Evolutionary conservation across 768 basidiomycete species (phyloP).

Genomic region (Mycena vitilis): DNA sequence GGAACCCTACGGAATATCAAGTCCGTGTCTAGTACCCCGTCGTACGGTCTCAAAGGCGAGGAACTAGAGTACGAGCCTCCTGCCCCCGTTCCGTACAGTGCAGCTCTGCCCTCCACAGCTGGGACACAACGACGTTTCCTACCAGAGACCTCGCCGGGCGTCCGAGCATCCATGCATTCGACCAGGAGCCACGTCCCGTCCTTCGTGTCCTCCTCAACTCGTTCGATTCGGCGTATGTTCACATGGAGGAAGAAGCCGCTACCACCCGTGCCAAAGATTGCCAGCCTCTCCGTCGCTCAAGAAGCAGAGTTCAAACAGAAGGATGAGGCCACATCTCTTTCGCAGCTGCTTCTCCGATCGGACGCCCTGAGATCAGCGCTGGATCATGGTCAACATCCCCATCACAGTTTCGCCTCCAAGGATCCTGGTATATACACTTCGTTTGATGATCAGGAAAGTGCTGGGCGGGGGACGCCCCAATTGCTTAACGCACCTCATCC

Average conservation of each 20-base stretch:
- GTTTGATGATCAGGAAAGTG: slow-evolving; percentile 22
- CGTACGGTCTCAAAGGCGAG: slow-evolving; percentile 33
- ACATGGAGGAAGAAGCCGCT: slow-evolving; percentile 66
- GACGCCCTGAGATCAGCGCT: slow-evolving; percentile 60
- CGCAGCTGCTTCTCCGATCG: slow-evolving; percentile 64
- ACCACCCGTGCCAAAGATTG: slow-evolving; percentile 68
- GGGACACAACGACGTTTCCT: slow-evolving; percentile 37
- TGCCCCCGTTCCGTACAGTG: slow-evolving; percentile 35
- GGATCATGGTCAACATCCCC: slow-evolving; percentile 66
- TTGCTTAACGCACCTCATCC: neutral
- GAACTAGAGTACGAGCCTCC: slow-evolving; percentile 35
- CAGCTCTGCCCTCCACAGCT: slow-evolving; percentile 42
- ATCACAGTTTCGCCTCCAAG: slow-evolving; percentile 51
- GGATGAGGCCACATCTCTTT: slow-evolving; percentile 63
- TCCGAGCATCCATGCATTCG: slow-evolving; percentile 58
- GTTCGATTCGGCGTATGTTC: slow-evolving; percentile 51
- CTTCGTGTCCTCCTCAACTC: slow-evolving; percentile 61
- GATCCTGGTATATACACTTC: slow-evolving; percentile 12
- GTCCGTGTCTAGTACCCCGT: slow-evolving; percentile 33
- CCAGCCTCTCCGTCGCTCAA: slow-evolving; percentile 55
- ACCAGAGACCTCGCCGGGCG: slow-evolving; percentile 27
- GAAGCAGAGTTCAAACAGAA: slow-evolving; percentile 55
- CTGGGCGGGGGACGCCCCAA: neutral
- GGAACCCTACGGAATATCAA: slow-evolving; percentile 46
- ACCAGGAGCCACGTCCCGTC: slow-evolving; percentile 61